A percentile compares a stretch with the other conserved stretches of the same genome.
These are phyloP conservation scores for Cladosporium sp. DNA, from an alignment of 2,329 filamentous ascomycete genomes.

Conservation along the genomic window DNA sequence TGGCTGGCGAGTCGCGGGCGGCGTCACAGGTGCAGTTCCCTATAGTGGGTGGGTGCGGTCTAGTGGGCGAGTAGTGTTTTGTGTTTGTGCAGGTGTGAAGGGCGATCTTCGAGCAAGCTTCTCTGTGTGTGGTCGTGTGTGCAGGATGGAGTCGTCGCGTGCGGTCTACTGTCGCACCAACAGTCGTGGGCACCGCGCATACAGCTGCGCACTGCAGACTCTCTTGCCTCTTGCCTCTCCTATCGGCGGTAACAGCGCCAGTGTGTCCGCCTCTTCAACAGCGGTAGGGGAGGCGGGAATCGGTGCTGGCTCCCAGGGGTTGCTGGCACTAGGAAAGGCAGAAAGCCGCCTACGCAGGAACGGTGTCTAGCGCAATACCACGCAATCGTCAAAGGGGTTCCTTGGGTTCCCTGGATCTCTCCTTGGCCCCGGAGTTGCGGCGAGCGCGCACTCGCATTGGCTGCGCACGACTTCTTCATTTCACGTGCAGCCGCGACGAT, in stretches of 20 bases:
- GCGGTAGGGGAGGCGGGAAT: constrained; percentile 7
- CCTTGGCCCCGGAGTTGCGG: neutral
- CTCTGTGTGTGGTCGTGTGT: neutral
- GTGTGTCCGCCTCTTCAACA: neutral
- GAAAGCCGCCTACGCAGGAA: neutral
- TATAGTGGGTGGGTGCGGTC: neutral
- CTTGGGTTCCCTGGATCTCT: neutral
- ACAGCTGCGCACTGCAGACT: too few species aligned
- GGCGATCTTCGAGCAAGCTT: neutral
- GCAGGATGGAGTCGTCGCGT: neutral
- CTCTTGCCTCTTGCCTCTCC: too few species aligned
- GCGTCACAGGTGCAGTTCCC: neutral
- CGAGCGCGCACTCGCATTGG: neutral
- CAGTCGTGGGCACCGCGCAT: too few species aligned
- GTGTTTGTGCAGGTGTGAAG: constrained; percentile 1
- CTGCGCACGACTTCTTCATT: neutral
- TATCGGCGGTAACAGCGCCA: neutral
- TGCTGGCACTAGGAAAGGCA: neutral
- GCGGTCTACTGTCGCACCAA: neutral
- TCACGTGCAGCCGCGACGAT: neutral
- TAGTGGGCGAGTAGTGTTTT: too few species aligned
- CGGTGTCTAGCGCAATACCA: constrained; percentile 2
- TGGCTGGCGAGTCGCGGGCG: neutral
- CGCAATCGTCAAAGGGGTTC: constrained; percentile 1
- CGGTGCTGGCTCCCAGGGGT: neutral